phyloP scores from a whole-genome alignment of 192 early-diverging fungal genomes.

The Backusella parvicylindrica region DNA sequence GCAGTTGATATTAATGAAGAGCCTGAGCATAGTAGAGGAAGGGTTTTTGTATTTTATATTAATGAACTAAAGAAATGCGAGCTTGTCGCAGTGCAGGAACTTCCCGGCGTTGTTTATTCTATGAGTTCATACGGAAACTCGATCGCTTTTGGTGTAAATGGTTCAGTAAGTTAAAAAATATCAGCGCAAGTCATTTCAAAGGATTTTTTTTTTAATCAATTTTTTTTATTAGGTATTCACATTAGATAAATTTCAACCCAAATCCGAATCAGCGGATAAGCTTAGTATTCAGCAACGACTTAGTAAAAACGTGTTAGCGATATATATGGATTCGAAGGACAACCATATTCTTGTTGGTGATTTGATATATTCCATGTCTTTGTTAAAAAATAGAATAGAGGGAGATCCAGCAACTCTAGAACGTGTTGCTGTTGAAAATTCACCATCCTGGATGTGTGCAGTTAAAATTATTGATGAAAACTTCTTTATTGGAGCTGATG shows the following conservation, averaged over 20 bases:
- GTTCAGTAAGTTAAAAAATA: conserved; percentile 52
- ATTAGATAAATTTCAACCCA: conserved; percentile 9
- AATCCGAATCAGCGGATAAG: not conserved
- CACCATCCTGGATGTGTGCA: conserved; percentile 61
- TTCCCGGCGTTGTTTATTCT: conserved; percentile 64
- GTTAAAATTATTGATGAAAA: conserved; percentile 59
- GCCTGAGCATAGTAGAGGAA: conserved; percentile 52
- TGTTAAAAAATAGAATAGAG: conserved; percentile 40
- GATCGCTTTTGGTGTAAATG: conserved; percentile 67
- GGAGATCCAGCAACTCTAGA: conserved; percentile 35
- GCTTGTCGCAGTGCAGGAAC: conserved; percentile 45
- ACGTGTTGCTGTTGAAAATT: conserved; percentile 58
- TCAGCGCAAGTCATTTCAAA: no score
- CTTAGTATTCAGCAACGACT: conserved; percentile 27
- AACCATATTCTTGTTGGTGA: conserved; percentile 81
- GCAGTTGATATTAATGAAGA: conserved; percentile 59
- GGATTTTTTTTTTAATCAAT: no score
- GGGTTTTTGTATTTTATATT: conserved; percentile 68
- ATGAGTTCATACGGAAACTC: conserved; percentile 58
- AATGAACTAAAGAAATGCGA: conserved; percentile 40
- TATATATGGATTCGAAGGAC: conserved; percentile 57
- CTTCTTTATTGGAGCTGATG: conserved; percentile 59
- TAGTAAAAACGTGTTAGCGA: conserved; percentile 54
- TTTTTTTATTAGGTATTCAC: conserved; percentile 10
- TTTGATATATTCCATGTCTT: conserved; percentile 71